Base-by-base conservation (phyloP, 495 filamentous ascomycete genomes). In the Xylaria scruposa region DNA sequence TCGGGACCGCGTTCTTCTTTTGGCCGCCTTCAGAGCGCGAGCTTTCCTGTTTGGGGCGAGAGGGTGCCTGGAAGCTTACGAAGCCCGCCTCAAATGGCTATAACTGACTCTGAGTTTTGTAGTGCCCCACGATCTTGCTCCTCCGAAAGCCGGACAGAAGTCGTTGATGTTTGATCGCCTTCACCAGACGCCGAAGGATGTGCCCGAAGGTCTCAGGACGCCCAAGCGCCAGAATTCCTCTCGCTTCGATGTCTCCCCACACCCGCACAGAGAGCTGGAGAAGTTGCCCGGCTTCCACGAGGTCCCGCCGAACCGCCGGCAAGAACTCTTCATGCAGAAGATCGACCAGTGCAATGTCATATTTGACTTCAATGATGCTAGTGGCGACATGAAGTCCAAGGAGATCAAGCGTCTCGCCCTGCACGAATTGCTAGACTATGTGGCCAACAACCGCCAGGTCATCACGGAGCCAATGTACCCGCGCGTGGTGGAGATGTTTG, bases 321-420 rank as follows among this genome's bases (percentile, higher is more conserved):
- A 99, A 83, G 96, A 98, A 54, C 88, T 99, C 21, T 99, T 99
- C 84, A 97, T 99, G 95, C 94, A 98, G 81, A 99, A 99, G 87
- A 97, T 99, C 77, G 96, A 98, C 78, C 96, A 99, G 82, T 99
- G 96, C 86, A 99, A 99, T 78, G 97, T 99, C 82, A 99, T 99
- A 75, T 99, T 99, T 77, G 96, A 99, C 81, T 99, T 99, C 85
- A 99, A 98, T 81, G 96, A 99, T 78, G 94, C 97, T 49, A 97
- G 93, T 72, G 95, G 91, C 66, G 96, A 99, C 77, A 98, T 98
- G 95, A 98, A 98, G 81, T 97, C 95, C n/a, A 99, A 99, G 81
- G 96, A 99, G 83, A 98, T 99, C 86, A 99, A 99, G 87, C 90
- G 96, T 75, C 83, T 99, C 77, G 97, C 96, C 59, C 88, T 99